Base-by-base conservation (phyloP, 2,329 filamentous ascomycete genomes). In the Teratosphaeria pseudoeucalypti region DNA sequence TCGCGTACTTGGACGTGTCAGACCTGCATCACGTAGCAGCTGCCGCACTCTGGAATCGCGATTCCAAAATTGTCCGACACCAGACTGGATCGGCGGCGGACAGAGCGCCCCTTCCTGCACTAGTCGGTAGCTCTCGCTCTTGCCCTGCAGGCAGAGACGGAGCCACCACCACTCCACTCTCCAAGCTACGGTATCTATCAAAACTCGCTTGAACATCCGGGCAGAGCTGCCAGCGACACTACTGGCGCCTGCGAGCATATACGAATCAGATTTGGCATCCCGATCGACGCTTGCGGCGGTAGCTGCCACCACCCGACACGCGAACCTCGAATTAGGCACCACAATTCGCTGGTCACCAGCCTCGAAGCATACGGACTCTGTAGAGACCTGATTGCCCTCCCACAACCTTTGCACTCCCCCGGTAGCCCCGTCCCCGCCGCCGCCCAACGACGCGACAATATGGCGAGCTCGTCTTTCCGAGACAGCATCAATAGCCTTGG, bases 401-500 rank as follows among this genome's bases (percentile, higher is more conserved):
- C 34, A 59, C 58, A 32, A 57, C 23, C 43, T 49, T 49, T 49
- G 43, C 43, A 54, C 34, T 32, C 53, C 19, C 26, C 27, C 52
- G 27, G 34, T 57, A 12, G 47, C 55, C 14, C 52, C 59, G 57
- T 12, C 27, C 55, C 43, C 37, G 16, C 37, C 37, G 16, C 34
- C 55, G 37, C 54, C 29, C 58, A 52, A 19, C 61, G 60, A 56
- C 57, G 26, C 14, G 14, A 16, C 58, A 11, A 34, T 19, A 96
- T 96, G 92, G 88, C 92, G 62, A 92, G 91, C 66, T 81, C 85
- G 66, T 89, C 90, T 54, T 97, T 99, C 75, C 85, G 92, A 73
- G 90, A 96, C 76, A 95, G 90, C 26, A 91, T 97, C 81, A 95
- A 90, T 80, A 94, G 90, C 61, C 77, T 97, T 70, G 94, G 94